phyloP scores from a whole-genome alignment of 768 basidiomycete genomes.

The Lyophyllum semitale region DNA sequence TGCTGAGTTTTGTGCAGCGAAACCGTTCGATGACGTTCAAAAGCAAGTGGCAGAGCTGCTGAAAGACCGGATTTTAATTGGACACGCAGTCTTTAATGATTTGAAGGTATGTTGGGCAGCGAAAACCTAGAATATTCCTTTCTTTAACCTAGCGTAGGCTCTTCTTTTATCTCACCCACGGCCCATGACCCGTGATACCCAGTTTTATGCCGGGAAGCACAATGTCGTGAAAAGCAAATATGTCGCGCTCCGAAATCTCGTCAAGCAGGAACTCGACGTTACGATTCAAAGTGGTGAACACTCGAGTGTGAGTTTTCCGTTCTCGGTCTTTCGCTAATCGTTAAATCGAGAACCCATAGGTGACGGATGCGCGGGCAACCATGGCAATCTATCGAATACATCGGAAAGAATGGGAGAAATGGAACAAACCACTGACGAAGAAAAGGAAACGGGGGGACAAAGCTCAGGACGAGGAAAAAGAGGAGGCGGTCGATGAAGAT shows the following conservation, averaged over 20 bases:
- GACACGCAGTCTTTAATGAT: slow-evolving; percentile 92
- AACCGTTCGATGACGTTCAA: slow-evolving; percentile 79
- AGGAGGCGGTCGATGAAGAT: slow-evolving; percentile 12
- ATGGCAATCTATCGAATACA: slow-evolving; percentile 92
- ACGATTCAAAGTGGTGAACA: slow-evolving; percentile 90
- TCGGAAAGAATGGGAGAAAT: slow-evolving; percentile 80
- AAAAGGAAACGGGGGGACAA: slow-evolving; percentile 21
- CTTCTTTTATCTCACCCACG: slow-evolving; percentile 74
- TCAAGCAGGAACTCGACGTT: slow-evolving; percentile 75
- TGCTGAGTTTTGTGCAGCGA: slow-evolving; percentile 45
- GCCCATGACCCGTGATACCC: slow-evolving; percentile 68
- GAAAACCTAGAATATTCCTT: not conserved
- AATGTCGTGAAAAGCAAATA: slow-evolving; percentile 61
- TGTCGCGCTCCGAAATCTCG: slow-evolving; percentile 80
- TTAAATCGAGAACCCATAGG: slow-evolving; percentile 42
- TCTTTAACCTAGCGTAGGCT: slow-evolving; percentile 39
- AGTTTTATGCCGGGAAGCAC: slow-evolving; percentile 58
- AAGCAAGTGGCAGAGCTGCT: slow-evolving; percentile 73
- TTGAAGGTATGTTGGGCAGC: slow-evolving; percentile 58
- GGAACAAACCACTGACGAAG: slow-evolving; percentile 31
- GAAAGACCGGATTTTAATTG: slow-evolving; percentile 79
- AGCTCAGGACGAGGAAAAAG: slow-evolving; percentile 15
- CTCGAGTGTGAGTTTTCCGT: slow-evolving; percentile 66
- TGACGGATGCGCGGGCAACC: slow-evolving; percentile 90
- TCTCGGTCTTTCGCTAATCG: not conserved